These are phyloP conservation scores for Uromyces viciae-fabae DNA, from an alignment of 1,284 basidiomycete species.

Conservation along the genomic window DNA sequence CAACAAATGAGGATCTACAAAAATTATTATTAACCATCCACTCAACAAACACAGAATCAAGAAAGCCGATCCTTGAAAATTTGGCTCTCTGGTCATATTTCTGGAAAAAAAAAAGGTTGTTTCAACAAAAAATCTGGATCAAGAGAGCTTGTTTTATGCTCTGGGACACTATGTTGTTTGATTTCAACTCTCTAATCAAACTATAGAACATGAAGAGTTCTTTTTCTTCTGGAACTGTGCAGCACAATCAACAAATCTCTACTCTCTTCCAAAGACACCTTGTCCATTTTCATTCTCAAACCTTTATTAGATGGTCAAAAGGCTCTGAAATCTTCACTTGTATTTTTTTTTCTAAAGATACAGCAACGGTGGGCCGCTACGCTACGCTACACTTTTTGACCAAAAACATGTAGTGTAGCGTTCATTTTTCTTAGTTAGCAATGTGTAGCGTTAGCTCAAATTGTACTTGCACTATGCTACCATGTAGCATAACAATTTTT, in stretches of 20 bases:
- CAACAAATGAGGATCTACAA: not conserved
- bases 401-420: no score
- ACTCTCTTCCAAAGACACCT: not conserved
- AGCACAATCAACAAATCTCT: not conserved
- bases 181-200: not conserved
- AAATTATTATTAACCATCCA: not conserved
- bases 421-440: no score
- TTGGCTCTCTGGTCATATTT: no score
- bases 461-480: no score
- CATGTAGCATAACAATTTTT: no score
- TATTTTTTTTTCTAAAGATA: not conserved
- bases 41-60: not conserved
- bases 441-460: no score
- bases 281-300: not conserved
- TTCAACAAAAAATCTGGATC: not conserved
- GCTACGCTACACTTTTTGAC: no score
- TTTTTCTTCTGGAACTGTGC: not conserved
- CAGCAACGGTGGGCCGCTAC: no score
- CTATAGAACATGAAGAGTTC: not conserved
- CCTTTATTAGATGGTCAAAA: not conserved
- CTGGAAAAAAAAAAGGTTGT: not conserved
- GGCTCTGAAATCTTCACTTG: not conserved
- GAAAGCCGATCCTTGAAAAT: not conserved
- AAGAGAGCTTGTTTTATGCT: not conserved
- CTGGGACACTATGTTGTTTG: not conserved